Evolutionary conservation across 208 protist species (phyloP), one percentile per base, ranked within the genome.

Genomic region (Vickermania spadyakhi): DNA sequence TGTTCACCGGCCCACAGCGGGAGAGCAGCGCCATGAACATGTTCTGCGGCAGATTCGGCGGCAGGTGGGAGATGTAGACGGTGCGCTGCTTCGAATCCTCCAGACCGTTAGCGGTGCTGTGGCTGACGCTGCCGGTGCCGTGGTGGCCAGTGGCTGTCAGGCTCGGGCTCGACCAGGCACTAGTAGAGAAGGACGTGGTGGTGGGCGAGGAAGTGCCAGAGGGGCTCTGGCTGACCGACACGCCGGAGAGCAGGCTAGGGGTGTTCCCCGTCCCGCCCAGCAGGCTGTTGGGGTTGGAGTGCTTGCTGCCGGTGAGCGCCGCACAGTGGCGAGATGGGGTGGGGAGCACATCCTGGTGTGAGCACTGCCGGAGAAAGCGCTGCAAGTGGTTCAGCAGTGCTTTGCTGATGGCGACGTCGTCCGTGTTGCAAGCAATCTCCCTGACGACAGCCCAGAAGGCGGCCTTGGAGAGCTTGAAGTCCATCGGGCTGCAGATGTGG

Each of bases 391-490:
- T 60, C 13, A 84, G 77, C 3, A 93, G 67, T 2, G 67, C 56
- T 22, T 67, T 49, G n/a, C 63, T 61, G 5, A 80, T 50, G 4
- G 66, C 60, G 0, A 70, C 25, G 28, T 81, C 69, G 2, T 41
- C 31, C 25, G 61, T 56, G 14, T 72, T 52, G 2, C 69, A 52
- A 4, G 74, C 70, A 23, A 70, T 56, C 45, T 79, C 73, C 5
- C 80, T 73, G 1, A 90, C 74, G 22, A 80, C 55, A 0, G 77
- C 81, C 86, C 86, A 93, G 56, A 93, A 93, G 54, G 73, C 70
- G 2, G 82, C 80, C 58, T 78, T 76, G 7, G 86, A 89, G 3
- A 83, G 73, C 25, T 73, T 60, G 53, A 66, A 69, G 7, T 75
- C 63, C 30, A 89, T 59, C 22, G 62, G 21, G 31, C 63, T 64